Evolutionary conservation across 345 rosid species (phyloP).

Genomic region (Salix arbutifolia): DNA sequence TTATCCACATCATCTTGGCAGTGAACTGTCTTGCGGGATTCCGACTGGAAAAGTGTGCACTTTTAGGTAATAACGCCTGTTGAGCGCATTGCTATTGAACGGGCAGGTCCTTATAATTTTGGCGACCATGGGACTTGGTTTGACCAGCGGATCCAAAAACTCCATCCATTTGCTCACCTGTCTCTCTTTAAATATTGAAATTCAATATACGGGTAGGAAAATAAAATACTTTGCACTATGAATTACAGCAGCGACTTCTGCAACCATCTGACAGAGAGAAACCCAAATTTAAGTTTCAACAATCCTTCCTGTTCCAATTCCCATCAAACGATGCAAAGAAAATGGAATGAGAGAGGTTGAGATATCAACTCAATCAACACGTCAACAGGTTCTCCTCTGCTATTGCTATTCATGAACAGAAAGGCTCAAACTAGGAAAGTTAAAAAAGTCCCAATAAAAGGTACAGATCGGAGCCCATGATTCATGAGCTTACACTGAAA

Average conservation of each 20-base stretch:
- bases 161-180: background rate
- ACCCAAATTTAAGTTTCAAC: background rate
- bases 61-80: background rate
- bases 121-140: background rate
- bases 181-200: background rate
- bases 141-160: background rate
- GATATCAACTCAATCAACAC: background rate
- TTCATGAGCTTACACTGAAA: conserved; percentile 11
- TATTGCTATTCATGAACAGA: background rate
- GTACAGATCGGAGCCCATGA: conserved; percentile 7
- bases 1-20: background rate
- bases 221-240: background rate
- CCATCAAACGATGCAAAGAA: background rate
- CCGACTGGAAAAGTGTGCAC: background rate
- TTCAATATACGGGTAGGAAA: background rate
- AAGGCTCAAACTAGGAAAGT: background rate
- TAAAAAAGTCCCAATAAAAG: background rate
- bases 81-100: background rate
- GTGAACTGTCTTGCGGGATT: background rate
- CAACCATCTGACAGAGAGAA: background rate
- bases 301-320: background rate
- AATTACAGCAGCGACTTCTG: background rate
- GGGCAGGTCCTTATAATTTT: background rate
- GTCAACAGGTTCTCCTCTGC: background rate
- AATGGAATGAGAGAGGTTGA: background rate